Conservation (phyloP, 495 filamentous ascomycete genomes). For the Neurospora sp. region DNA sequence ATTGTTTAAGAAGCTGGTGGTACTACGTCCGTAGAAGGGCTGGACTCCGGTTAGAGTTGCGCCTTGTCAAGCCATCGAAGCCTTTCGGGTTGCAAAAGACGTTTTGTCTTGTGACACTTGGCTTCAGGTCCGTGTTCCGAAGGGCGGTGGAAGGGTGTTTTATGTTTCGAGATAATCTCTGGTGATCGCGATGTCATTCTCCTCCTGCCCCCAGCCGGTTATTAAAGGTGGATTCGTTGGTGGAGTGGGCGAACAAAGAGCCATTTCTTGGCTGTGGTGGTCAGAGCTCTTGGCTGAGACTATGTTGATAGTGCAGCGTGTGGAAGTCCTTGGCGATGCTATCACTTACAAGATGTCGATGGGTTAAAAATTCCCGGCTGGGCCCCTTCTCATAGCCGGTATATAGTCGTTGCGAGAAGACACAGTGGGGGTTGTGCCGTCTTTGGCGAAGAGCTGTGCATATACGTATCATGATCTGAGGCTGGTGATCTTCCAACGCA, state of each 20-base stretch:
- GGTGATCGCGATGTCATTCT: not conserved
- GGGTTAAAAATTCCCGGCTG: no score
- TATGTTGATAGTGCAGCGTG: not conserved
- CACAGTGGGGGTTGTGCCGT: not conserved
- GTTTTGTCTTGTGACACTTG: not conserved
- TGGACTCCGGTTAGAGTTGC: not conserved
- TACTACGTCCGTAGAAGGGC: not conserved
- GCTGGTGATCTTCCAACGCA: not conserved
- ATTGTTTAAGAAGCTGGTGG: not conserved
- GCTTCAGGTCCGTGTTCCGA: not conserved
- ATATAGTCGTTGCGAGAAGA: not conserved
- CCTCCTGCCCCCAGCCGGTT: not conserved
- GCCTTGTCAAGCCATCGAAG: not conserved
- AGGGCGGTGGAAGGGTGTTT: not conserved
- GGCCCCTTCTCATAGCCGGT: not conserved
- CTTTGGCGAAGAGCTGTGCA: not conserved
- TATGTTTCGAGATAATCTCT: not conserved
- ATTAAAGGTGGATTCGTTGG: not conserved
- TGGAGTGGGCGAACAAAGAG: not conserved
- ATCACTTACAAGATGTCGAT: no score
- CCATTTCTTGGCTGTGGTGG: not conserved
- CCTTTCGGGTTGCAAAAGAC: not conserved
- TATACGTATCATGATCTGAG: not conserved
- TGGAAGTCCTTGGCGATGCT: no score
- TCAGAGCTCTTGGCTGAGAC: not conserved